These are phyloP conservation scores for Termitomyces sp. DNA, from an alignment of 768 basidiomycete species.

Conservation along the genomic window DNA sequence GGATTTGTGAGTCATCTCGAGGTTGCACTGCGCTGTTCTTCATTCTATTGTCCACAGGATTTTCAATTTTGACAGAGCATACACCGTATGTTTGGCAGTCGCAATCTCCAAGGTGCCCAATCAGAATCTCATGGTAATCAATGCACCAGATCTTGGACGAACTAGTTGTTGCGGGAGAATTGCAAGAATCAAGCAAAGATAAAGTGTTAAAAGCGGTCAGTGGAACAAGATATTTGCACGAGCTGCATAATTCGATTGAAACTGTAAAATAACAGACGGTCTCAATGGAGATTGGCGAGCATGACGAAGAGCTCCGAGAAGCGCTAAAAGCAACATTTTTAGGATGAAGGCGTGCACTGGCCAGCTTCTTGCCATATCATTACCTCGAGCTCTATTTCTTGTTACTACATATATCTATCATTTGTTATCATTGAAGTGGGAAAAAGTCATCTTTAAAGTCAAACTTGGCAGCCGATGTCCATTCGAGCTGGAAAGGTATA, in stretches of 20 bases:
- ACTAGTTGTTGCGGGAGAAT: constrained; percentile 88
- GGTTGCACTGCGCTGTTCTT: background rate
- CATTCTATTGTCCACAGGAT: constrained; percentile 50
- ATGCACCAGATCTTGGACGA: constrained; percentile 80
- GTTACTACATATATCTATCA: background rate
- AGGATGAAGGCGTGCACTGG: background rate
- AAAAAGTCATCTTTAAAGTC: constrained; percentile 62
- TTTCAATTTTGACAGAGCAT: constrained; percentile 98
- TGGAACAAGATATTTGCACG: background rate
- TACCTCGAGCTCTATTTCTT: background rate
- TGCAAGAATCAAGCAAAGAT: constrained; percentile 89
- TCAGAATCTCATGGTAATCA: background rate
- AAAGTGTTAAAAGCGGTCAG: constrained; percentile 45
- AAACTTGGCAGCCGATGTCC: constrained; percentile 43
- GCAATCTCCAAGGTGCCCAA: background rate
- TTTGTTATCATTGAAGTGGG: constrained; percentile 16
- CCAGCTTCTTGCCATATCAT: background rate
- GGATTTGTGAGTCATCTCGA: constrained; percentile 64
- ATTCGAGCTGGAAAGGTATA: constrained; percentile 49
- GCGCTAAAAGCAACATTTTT: constrained; percentile 20
- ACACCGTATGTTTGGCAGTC: constrained; percentile 55
- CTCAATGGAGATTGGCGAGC: constrained; percentile 20
- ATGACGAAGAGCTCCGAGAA: constrained; percentile 19
- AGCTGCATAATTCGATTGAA: background rate
- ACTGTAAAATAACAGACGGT: constrained; percentile 5